phyloP scores from a whole-genome alignment of 169 alveolate species.

The Cyclospora cayetanensis region DNA sequence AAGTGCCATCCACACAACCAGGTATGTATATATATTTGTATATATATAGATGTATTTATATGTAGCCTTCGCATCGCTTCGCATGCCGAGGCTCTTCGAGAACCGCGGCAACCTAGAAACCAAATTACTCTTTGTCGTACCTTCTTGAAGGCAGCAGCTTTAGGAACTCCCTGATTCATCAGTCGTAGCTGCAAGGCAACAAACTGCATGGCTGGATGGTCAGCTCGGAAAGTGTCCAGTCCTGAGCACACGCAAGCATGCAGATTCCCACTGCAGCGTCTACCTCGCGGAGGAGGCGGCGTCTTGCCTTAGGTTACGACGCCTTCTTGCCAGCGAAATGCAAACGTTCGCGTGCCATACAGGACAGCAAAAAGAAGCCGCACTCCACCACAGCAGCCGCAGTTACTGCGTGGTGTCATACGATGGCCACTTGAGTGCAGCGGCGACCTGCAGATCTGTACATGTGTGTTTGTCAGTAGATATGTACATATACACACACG shows the following conservation, averaged over 20 bases:
- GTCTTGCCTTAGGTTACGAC: neutral
- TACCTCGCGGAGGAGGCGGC: neutral
- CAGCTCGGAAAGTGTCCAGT: conserved; percentile 63
- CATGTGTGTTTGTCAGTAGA: neutral
- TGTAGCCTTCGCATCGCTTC: neutral
- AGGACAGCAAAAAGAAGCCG: no score
- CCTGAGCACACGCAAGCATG: neutral
- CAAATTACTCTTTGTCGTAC: neutral
- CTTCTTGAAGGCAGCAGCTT: conserved; percentile 52
- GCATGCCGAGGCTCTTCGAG: neutral
- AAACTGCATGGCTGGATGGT: conserved; percentile 76
- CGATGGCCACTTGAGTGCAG: no score
- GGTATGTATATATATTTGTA: neutral
- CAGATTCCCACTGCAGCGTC: no score
- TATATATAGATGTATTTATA: neutral
- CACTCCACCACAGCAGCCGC: no score
- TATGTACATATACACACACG: neutral
- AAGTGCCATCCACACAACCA: neutral
- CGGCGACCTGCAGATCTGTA: no score
- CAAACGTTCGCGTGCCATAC: no score
- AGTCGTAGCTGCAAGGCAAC: conserved; percentile 71
- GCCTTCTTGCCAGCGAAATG: neutral
- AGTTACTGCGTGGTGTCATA: no score
- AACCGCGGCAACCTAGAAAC: neutral
- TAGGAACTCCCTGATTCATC: conserved; percentile 36